Conservation (phyloP, 441 rosid species). For the Monsonia emarginata region DNA sequence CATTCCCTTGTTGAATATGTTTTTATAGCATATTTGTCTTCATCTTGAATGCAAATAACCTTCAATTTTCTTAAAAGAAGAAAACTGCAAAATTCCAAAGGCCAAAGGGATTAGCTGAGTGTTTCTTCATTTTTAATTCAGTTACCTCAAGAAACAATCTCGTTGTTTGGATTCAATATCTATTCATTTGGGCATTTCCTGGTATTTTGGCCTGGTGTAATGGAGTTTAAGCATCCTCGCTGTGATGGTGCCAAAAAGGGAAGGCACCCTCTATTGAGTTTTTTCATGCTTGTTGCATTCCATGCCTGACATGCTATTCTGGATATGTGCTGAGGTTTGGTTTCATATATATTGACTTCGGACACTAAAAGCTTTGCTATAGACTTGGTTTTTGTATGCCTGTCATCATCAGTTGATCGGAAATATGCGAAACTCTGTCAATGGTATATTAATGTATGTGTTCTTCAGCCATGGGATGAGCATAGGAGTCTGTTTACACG, state of each 20-base stretch:
- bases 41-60: too few relatives aligned
- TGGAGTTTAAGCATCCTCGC: not conserved
- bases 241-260: not conserved
- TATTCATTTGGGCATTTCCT: too few relatives aligned
- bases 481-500: conserved; percentile 10
- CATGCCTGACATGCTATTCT: not conserved
- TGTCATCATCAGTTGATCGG: not conserved
- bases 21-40: too few relatives aligned
- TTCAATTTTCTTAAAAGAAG: too few relatives aligned
- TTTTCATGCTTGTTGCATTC: not conserved
- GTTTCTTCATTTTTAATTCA: too few relatives aligned
- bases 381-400: not conserved
- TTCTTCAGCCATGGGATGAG: conserved; percentile 1
- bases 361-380: not conserved
- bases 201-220: not conserved
- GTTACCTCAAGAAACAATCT: too few relatives aligned
- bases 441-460: conserved; percentile 6
- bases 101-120: too few relatives aligned
- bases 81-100: too few relatives aligned
- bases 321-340: not conserved
- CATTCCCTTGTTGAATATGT: too few relatives aligned
- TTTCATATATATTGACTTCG: conserved; percentile 3
- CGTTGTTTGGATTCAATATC: too few relatives aligned
- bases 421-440: not conserved
- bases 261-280: not conserved